Evolutionary conservation across 2,329 filamentous ascomycete species (phyloP).

Genomic region (Paramyrothecium roridum): DNA sequence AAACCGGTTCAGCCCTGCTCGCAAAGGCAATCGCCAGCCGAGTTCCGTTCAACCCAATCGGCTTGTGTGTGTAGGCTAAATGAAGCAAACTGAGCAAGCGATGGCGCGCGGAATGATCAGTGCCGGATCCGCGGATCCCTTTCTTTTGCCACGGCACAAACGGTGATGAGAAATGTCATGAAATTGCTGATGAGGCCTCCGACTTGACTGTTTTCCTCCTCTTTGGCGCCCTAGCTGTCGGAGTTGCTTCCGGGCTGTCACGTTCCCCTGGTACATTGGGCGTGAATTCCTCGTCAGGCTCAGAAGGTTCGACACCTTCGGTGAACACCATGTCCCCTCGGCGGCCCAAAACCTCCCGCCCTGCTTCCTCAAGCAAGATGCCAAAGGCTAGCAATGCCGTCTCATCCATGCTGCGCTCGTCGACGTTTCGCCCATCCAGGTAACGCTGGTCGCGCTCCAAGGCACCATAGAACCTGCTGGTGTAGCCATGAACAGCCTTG

Average conservation of each 20-base stretch:
- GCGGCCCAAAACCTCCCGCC: slow-evolving; percentile 56
- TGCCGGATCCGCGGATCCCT: no score
- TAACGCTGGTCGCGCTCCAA: slow-evolving; percentile 20
- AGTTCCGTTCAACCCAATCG: background rate
- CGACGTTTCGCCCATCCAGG: slow-evolving; percentile 27
- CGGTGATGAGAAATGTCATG: background rate
- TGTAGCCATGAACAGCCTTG: slow-evolving; percentile 65
- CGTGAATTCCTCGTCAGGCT: slow-evolving; percentile 9
- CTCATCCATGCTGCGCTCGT: slow-evolving; percentile 69
- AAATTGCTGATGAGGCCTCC: background rate
- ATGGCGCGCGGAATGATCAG: no score
- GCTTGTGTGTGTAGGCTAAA: background rate
- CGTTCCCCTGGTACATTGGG: background rate
- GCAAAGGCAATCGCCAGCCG: background rate
- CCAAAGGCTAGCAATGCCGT: slow-evolving; percentile 74
- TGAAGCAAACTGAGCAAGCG: background rate
- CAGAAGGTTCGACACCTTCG: slow-evolving; percentile 40
- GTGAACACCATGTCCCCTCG: slow-evolving; percentile 70
- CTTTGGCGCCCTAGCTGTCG: slow-evolving; percentile 21
- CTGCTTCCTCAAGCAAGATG: slow-evolving; percentile 70
- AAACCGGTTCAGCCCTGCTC: background rate
- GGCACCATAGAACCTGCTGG: slow-evolving; percentile 62
- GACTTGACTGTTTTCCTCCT: slow-evolving; percentile 23
- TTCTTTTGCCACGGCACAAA: no score
- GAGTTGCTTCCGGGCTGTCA: slow-evolving; percentile 6